Conservation (phyloP, 2,329 filamentous ascomycete genomes). For the Cladosporium cucumerinum region DNA sequence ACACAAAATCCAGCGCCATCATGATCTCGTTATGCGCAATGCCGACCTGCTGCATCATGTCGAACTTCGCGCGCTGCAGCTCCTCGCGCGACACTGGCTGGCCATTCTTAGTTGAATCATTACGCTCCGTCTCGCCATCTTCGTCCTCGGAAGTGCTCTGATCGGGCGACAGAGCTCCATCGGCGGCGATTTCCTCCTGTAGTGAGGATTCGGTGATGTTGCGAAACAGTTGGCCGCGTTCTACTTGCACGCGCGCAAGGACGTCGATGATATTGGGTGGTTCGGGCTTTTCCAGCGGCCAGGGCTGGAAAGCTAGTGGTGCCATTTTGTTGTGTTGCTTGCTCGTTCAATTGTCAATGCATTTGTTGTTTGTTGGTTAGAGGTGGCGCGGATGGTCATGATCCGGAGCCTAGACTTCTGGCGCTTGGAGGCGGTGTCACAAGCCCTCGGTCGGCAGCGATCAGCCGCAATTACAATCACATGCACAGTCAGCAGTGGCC, state of each 20-base stretch:
- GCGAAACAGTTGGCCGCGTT: conserved; percentile 74
- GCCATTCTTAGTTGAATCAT: conserved; percentile 18
- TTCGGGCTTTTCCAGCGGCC: conserved; percentile 54
- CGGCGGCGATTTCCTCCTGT: conserved; percentile 61
- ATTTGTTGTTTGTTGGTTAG: not conserved
- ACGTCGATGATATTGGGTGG: conserved; percentile 66
- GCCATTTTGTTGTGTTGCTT: conserved; percentile 17
- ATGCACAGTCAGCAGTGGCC: not conserved
- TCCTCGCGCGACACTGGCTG: conserved; percentile 35
- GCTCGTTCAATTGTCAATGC: not conserved
- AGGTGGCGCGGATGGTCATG: not conserved
- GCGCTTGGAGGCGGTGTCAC: not conserved
- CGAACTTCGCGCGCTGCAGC: conserved; percentile 37
- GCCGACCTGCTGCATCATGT: conserved; percentile 41
- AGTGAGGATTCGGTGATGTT: conserved; percentile 72
- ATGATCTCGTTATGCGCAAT: conserved; percentile 57
- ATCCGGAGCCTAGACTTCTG: not conserved
- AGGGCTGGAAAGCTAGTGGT: conserved; percentile 61
- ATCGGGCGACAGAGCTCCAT: conserved; percentile 39
- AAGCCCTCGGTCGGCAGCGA: conserved; percentile 9
- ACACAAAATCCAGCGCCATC: conserved; percentile 76
- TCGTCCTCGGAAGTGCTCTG: conserved; percentile 50
- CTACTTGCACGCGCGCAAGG: conserved; percentile 72
- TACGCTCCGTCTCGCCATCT: conserved; percentile 32
- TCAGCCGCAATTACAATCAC: conserved; percentile 1